These are phyloP conservation scores for Parietaria judaica DNA, from an alignment of 306 rosid species.

Conservation along the genomic window DNA sequence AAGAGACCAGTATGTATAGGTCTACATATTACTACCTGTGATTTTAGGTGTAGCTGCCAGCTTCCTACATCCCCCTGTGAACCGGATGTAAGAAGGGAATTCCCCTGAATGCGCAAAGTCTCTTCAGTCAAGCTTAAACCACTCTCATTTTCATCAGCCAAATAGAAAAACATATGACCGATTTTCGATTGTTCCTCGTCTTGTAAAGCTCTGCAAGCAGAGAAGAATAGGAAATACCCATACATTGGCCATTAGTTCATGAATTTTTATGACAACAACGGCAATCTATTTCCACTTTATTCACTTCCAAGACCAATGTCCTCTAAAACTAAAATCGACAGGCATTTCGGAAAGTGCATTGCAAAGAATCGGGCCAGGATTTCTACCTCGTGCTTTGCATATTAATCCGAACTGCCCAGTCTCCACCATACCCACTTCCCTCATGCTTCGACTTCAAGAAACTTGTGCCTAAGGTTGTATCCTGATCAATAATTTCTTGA, in stretches of 20 bases:
- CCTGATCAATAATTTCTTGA: constrained; percentile 72
- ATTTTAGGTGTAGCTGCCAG: constrained; percentile 92
- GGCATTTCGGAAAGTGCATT: no score
- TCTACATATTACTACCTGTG: constrained; percentile 49
- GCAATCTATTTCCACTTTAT: constrained; percentile 7
- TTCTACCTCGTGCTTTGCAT: constrained; percentile 49
- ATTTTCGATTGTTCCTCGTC: constrained; percentile 35
- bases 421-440: constrained; percentile 94
- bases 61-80: constrained; percentile 68
- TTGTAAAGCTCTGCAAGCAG: constrained; percentile 46
- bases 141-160: constrained; percentile 83
- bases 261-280: constrained; percentile 1
- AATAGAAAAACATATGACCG: constrained; percentile 78
- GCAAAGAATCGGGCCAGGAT: constrained; percentile 10
- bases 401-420: constrained; percentile 76
- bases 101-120: constrained; percentile 32
- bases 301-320: background rate
- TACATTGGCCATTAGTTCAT: constrained; percentile 1
- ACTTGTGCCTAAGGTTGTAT: constrained; percentile 53
- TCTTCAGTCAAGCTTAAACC: constrained; percentile 46
- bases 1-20: background rate
- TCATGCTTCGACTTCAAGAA: constrained; percentile 70
- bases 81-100: constrained; percentile 70
- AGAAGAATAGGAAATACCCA: constrained; percentile 22
- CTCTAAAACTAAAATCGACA: no score